Percentiles rank a stretch among this genome's conserved stretches.
Conservation (phyloP, 75 land plant species). For the Cryptomeria japonica region DNA sequence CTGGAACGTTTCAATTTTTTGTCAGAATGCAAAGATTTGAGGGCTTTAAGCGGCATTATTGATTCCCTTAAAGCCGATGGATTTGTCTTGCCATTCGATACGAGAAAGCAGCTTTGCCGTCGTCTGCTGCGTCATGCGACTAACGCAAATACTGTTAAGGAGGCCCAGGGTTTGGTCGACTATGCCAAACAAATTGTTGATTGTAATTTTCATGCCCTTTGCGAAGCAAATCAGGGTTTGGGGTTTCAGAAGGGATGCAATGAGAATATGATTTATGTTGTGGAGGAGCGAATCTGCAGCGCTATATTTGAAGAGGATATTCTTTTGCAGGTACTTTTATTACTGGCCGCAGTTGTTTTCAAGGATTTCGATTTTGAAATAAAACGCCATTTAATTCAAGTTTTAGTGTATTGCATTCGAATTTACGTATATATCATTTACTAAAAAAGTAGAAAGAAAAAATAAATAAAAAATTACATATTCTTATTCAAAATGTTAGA, state of each 20-base stretch:
- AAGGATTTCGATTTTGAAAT: not conserved
- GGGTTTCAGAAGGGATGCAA: not conserved
- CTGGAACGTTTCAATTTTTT: conserved; percentile 24
- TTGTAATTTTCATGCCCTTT: conserved; percentile 10
- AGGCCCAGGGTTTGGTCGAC: conserved; percentile 12
- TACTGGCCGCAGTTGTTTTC: not conserved
- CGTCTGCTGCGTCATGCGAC: conserved; percentile 2
- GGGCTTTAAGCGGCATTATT: conserved; percentile 9
- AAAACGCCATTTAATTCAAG: not conserved
- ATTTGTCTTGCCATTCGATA: conserved; percentile 11
- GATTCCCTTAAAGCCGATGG: conserved; percentile 5
- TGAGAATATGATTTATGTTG: conserved; percentile 17
- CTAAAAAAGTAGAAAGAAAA: too few species aligned
- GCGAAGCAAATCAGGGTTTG: conserved; percentile 12
- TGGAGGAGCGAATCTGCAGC: conserved; percentile 27
- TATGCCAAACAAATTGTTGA: conserved; percentile 18
- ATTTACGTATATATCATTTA: too few species aligned
- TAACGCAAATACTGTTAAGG: not conserved
- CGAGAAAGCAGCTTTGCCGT: conserved; percentile 7
- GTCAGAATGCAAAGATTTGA: conserved; percentile 21
- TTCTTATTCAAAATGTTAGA: not conserved
- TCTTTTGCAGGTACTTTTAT: conserved; percentile 16
- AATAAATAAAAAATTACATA: not conserved
- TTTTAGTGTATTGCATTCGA: not conserved
- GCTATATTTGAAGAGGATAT: conserved; percentile 12